These are phyloP conservation scores for Globisporangium sylvaticum DNA, from an alignment of 352 stramenopile species.

Conservation along the genomic window DNA sequence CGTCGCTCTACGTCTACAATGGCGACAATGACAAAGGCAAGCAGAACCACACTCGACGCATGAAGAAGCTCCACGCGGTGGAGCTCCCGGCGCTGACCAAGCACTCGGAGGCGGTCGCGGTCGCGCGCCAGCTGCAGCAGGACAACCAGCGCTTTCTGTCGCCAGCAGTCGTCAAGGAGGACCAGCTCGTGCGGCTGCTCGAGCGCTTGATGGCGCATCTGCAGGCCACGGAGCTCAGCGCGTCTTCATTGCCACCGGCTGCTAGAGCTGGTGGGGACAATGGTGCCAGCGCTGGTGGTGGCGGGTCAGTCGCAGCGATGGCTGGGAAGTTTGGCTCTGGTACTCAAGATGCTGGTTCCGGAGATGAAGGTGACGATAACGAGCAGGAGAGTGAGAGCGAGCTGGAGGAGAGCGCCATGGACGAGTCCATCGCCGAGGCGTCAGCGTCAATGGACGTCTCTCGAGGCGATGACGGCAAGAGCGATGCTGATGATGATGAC, in stretches of 20 bases:
- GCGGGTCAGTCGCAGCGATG: background rate
- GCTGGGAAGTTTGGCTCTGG: background rate
- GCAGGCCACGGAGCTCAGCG: constrained; percentile 14
- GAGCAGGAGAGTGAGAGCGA: constrained; percentile 21
- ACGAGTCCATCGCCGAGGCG: constrained; percentile 36
- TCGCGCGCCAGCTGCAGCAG: constrained; percentile 56
- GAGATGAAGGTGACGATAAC: background rate
- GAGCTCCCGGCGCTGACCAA: constrained; percentile 62
- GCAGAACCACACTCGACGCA: no score
- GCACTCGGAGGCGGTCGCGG: constrained; percentile 35
- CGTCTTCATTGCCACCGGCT: background rate
- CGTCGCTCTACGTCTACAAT: constrained; percentile 62
- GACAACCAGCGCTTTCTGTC: constrained; percentile 62
- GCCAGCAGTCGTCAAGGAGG: constrained; percentile 56
- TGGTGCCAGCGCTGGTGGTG: background rate
- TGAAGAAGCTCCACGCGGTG: constrained; percentile 72
- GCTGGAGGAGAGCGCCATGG: constrained; percentile 37
- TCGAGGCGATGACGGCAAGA: constrained; percentile 8
- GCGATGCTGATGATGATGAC: background rate
- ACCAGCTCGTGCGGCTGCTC: constrained; percentile 59
- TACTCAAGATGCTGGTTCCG: background rate
- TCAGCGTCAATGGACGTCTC: constrained; percentile 29
- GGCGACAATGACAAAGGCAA: constrained; percentile 9
- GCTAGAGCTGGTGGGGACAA: background rate
- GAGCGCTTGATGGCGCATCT: constrained; percentile 60